Evolutionary conservation across 495 filamentous ascomycete genomes (phyloP), one percentile per base, ranked within the genome.

Genomic region (Filosporella fistucella): DNA sequence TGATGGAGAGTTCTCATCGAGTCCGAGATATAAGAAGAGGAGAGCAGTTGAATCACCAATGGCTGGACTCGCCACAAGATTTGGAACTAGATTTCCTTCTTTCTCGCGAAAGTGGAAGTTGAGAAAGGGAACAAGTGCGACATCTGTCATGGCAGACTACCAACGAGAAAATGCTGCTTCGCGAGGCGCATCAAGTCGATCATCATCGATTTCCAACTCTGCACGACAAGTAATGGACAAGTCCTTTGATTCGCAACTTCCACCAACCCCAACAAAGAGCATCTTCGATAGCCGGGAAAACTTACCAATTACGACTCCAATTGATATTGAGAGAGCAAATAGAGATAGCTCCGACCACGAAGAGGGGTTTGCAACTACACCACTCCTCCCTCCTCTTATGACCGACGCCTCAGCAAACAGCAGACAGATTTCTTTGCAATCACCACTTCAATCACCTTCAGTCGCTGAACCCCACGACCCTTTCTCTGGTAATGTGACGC

Each of bases 371-470:
- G 82, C 87, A 0, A 84, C 83, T 4, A 95, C 90, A 2, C 90
- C 90, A 4, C 71, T 95, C 10, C 72, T 95, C 0, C 89, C 89
- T 2, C 89, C 90, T 0, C 69, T 94, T 38, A 74, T 91, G 68
- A 80, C 79, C 30, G 78, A 82, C 45, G 51, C 68, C 57, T 52
- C 60, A 62, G 48, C 57, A 49, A 30, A 67, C 65, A 50, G 55
- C 53, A 54, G 43, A 41, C 40, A 71, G 53, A 43, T 70, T 23
- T 45, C 77, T 32, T 72, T 85, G 7, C 72, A 84, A 41, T 93
- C 89, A 3, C 89, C 89, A 2, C 66, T 95, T 33, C 87, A 93
- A 58, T 95, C 90, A 0, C 89, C 90, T 0, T 85, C 81, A 7
- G 75, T 59, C 16, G 59, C 59, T 8, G 58, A 58, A 22, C 4